Conservation (phyloP, 73 alveolate species). For the Symbiodinium pilosum region DNA sequence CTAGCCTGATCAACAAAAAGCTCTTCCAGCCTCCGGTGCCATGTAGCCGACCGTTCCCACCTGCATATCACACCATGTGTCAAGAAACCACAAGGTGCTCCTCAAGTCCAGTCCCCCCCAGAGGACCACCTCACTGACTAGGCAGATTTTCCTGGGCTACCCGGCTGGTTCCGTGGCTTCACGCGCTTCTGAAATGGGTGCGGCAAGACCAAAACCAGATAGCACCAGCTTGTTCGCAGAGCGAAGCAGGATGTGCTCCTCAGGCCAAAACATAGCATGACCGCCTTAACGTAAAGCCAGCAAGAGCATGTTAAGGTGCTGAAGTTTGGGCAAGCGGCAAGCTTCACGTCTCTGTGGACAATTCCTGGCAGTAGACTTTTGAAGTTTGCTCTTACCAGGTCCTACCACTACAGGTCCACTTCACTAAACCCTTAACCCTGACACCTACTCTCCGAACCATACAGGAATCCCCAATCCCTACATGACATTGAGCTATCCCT, state of each 20-base stretch:
- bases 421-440: too few species aligned
- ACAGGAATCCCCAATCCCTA: too few species aligned
- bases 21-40: slow-evolving; percentile 11
- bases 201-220: background rate
- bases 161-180: background rate
- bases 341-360: slow-evolving; percentile 19
- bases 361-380: too few species aligned
- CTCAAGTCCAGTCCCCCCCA: too few species aligned
- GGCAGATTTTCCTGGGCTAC: background rate
- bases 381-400: too few species aligned
- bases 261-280: background rate
- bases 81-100: background rate
- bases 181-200: background rate
- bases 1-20: too few species aligned
- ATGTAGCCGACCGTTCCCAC: slow-evolving; percentile 1
- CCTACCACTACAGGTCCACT: too few species aligned
- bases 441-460: too few species aligned
- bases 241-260: background rate
- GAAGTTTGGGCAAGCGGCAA: background rate
- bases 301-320: background rate
- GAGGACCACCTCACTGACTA: too few species aligned
- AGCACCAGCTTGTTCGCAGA: background rate
- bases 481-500: too few species aligned
- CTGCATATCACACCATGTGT: background rate
- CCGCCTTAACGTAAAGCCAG: background rate